Evolutionary conservation across 1,139 yeast species (phyloP), one percentile per base, ranked within the genome.

Genomic region (Taphrina communis): DNA sequence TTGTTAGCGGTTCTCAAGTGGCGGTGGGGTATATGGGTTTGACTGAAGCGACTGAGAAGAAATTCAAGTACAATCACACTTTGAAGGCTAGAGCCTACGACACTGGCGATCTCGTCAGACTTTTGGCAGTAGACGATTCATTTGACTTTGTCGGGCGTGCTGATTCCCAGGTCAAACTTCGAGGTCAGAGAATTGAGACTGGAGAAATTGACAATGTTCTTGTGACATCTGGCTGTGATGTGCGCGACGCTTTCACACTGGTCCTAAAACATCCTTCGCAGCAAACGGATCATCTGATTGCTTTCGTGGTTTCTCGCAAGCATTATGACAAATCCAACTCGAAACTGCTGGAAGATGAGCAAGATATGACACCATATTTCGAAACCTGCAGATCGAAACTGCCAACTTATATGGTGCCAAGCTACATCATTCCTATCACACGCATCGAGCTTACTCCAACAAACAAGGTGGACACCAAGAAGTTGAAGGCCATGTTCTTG

Each of bases 111-210:
- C 63, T 74, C 17, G 76, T 72, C 9, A 65, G 76, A 19, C 58
- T 72, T 17, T 61, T 74, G 5, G 53, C 60, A 7, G 75, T 73
- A 42, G 68, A 63, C 38, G 41, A 38, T 8, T 73, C 75, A 7
- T 71, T 74, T 57, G 75, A 73, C 31, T 72, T 73, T 46, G 52
- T 70, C 25, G 76, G 76, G 4, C 71, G 76, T 6, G 71, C 58
- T 17, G 76, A 74, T 61, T 69, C 72, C 6, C 76, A 74, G 53
- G 67, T 74, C 58, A 74, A 74, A 56, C 62, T 74, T 7, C 70
- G 76, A 17, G 76, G 76, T 8, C 76, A 74, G 53, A 70, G 76
- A 6, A 68, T 74, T 36, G 76, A 74, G 59, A 72, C 74, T 31
- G 74, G 72, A 12, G 76, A 74, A 52, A 73, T 74, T 17, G 72